phyloP scores from a whole-genome alignment of 176 grass and related monocot species.

The Hordeum vulgare region MorexV3_pseudomolecules_assembly NC_058519.1:611800857-611801356 shows the following conservation, averaged over 20 bases:
- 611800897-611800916: slow-evolving; percentile 52
- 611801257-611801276: not conserved
- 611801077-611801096: not conserved
- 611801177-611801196: not conserved
- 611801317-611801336: not conserved
- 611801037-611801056: slow-evolving; percentile 14
- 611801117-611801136: not conserved
- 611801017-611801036: slow-evolving; percentile 75
- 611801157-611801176: not conserved
- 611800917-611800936: slow-evolving; percentile 49
- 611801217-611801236: not conserved
- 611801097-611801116: slow-evolving; percentile 1
- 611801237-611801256: not conserved
- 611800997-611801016: slow-evolving; percentile 93
- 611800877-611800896: slow-evolving; percentile 55
- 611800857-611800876: slow-evolving; percentile 37
- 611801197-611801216: not conserved
- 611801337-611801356: not conserved
- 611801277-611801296: not conserved
- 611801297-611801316: not conserved
- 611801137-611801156: not conserved
- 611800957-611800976: slow-evolving; percentile 54
- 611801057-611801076: not conserved
- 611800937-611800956: slow-evolving; percentile 60
- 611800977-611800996: slow-evolving; percentile 59